Base-by-base conservation (phyloP, 169 alveolate genomes). In the Plasmodium blacklocki region DNA sequence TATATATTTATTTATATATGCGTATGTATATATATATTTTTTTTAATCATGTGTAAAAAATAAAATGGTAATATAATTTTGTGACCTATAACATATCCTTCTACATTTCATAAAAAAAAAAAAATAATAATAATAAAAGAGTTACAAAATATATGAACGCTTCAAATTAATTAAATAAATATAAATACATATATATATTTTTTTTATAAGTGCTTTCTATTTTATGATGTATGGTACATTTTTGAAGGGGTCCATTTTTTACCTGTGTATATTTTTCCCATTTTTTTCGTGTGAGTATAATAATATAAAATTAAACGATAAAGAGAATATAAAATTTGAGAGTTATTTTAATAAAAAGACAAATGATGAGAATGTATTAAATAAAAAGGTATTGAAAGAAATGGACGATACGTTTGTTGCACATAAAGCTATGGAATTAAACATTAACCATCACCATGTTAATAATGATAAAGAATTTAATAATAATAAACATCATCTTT, bases 151-250 rank as follows among this genome's bases (percentile, higher is more conserved):
- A 39, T 39, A 39, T 39, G 47, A 5, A 39, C 47, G 0, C 47
- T 39, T 39, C 11, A 39, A 39, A 39, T 39, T 39, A 39, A 39
- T 5, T 39, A 39, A 5, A 39, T 39, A 39, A 5, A 39, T 39
- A 39, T 39, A 39, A 5, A 32, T 32, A 26, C 2, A 2, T 2
- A 26, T 26, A 2, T 26, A 26, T 26, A 2, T 26, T 3, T 64
- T 39, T 32, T 23, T 66, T 0, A 39, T 5, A 39, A 39, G 47
- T 39, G 47, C 54, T 29, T 26, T 43, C 45, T 19, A 19, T 26
- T 32, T 8, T 60, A 78, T 66, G 39, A 78, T 78, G 89, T 64
- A 64, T 78, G 52, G 19, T 11, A 29, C 15, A 26, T 45, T 78
- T 66, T 39, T 39, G 47, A 39, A 39, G 47, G 47, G 47, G 47